Conservation (phyloP, 768 basidiomycete species). For the Suillus bovinus region DNA sequence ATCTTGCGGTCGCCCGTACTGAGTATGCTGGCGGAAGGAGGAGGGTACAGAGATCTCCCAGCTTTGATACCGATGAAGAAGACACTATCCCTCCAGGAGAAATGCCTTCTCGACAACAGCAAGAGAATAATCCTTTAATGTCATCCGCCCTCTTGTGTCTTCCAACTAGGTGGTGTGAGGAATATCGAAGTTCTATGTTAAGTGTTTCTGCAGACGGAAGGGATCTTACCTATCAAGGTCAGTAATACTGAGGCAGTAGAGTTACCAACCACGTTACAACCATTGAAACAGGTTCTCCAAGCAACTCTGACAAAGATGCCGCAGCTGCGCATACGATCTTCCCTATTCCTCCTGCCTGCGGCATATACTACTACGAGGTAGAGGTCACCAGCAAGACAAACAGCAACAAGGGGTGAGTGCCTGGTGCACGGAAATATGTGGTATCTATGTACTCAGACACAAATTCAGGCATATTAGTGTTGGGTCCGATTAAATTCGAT, state of each 20-base stretch:
- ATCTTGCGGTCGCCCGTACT: conserved; percentile 23
- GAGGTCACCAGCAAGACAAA: conserved; percentile 80
- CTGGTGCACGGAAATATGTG: not conserved
- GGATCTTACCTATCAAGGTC: conserved; percentile 73
- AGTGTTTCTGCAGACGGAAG: conserved; percentile 70
- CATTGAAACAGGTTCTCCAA: conserved; percentile 44
- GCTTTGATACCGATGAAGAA: conserved; percentile 70
- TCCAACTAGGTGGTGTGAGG: conserved; percentile 80
- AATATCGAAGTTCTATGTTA: conserved; percentile 57
- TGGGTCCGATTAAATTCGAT: conserved; percentile 49
- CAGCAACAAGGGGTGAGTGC: conserved; percentile 72
- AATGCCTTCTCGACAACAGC: conserved; percentile 28
- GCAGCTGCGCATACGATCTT: conserved; percentile 78
- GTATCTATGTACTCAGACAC: conserved; percentile 19
- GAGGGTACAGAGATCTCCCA: conserved; percentile 37
- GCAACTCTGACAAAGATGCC: conserved; percentile 75
- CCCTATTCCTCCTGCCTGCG: conserved; percentile 82
- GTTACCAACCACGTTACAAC: conserved; percentile 5
- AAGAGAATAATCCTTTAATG: conserved; percentile 18
- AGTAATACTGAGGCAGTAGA: conserved; percentile 16
- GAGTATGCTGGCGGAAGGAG: conserved; percentile 21
- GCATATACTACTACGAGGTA: conserved; percentile 95
- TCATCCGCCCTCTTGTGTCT: conserved; percentile 50
- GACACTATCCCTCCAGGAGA: conserved; percentile 53
- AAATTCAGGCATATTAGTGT: conserved; percentile 70